Evolutionary conservation across 2,329 filamentous ascomycete genomes (phyloP), one percentile per base, ranked within the genome.

Genomic region (Fusarium graminum): DNA sequence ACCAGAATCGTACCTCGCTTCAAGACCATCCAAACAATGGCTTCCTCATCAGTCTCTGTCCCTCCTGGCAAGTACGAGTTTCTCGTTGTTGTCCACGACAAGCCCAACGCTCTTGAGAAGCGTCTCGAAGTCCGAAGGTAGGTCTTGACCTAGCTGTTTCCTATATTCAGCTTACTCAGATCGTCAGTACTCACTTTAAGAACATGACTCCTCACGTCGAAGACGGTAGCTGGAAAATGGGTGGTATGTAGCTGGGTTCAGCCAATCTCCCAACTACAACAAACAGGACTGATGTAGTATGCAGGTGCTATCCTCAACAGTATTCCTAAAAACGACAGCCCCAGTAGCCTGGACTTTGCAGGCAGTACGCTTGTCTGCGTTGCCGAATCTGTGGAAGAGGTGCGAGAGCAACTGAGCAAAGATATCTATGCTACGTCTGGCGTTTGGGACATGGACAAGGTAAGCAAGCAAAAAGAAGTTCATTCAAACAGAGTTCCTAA

Each of bases 391-490:
- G 87, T 85, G 71, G 90, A 93, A 66, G 90, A 93, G 75, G 86
- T 92, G 3, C 75, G 90, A 39, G 85, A 90, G 70, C 74, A 85
- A 50, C 76, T 97, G 44, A 86, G 85, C 76, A 83, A 86, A 46
- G 93, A 97, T 79, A 81, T 93, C 11, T 97, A 97, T 79, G 82
- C 84, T 11, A 83, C 80, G 61, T 83, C 78, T 41, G 92, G 89
- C 1, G 93, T 96, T 10, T 97, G 93, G 93, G 92, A 97, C 81
- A 74, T 91, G 59, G 85, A 89, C 34, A 91, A 91, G 71, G 87
- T 87, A 63, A 72, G 76, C 9, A 1, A 32, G 9, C 74, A 7
- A 13, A 4, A 7, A 13, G 7, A 16, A 11, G 16, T n/a, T 32
- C 7, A 19, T 14, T 25, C 14, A 28, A 42, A 26, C 11, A 26